These are phyloP conservation scores for Telopea speciosissima DNA, from an alignment of 177 flowering plant species.

Conservation along the genomic window DNA sequence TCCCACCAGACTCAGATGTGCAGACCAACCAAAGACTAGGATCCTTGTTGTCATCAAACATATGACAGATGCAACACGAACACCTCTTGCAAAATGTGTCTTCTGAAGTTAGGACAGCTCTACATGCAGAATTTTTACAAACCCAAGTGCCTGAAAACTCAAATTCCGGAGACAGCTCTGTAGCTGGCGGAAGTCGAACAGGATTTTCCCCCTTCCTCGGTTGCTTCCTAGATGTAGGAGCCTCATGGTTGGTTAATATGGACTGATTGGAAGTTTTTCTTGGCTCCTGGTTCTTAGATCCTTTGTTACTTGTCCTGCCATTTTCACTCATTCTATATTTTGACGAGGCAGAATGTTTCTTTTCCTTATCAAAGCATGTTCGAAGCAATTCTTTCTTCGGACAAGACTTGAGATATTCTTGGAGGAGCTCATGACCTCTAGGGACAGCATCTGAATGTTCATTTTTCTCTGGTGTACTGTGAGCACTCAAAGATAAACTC, in stretches of 20 bases:
- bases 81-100: slow-evolving; percentile 96
- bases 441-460: slow-evolving; percentile 49
- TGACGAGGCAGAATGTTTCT: slow-evolving; percentile 34
- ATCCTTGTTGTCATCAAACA: slow-evolving; percentile 96
- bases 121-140: slow-evolving; percentile 94
- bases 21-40: slow-evolving; percentile 99
- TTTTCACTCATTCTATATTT: slow-evolving; percentile 49
- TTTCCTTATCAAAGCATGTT: slow-evolving; percentile 43
- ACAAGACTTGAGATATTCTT: slow-evolving; percentile 45
- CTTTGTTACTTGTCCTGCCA: slow-evolving; percentile 38
- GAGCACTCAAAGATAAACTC: slow-evolving; percentile 60
- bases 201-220: slow-evolving; percentile 80
- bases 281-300: slow-evolving; percentile 52
- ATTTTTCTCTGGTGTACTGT: slow-evolving; percentile 61
- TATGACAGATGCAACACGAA: slow-evolving; percentile 96
- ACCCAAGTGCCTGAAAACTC: slow-evolving; percentile 58
- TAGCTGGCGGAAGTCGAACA: slow-evolving; percentile 32
- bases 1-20: slow-evolving; percentile 52
- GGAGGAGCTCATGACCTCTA: slow-evolving; percentile 50
- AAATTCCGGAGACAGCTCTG: slow-evolving; percentile 42
- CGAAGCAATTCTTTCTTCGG: slow-evolving; percentile 47
- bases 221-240: slow-evolving; percentile 47
- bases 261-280: slow-evolving; percentile 35
- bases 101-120: slow-evolving; percentile 62
- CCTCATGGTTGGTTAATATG: slow-evolving; percentile 26